phyloP scores from a whole-genome alignment of 805 yeast genomes.

The Aciculoconidium aculeatum region DNA sequence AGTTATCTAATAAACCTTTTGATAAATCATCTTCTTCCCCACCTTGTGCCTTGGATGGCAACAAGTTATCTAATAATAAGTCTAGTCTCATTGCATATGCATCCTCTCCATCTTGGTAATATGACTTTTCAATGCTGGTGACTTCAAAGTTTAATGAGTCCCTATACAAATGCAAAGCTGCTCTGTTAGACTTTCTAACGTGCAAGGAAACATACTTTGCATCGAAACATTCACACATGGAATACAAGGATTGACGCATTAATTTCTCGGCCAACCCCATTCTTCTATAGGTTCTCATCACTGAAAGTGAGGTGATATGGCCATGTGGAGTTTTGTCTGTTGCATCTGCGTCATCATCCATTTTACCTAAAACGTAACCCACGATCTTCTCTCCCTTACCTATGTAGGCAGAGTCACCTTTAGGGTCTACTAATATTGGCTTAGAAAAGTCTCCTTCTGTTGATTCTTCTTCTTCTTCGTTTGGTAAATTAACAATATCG shows the following conservation, averaged over 20 bases:
- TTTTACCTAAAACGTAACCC: conserved; percentile 94
- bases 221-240: conserved; percentile 73
- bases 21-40: conserved; percentile 50
- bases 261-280: conserved; percentile 91
- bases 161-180: conserved; percentile 87
- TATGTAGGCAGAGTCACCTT: conserved; percentile 62
- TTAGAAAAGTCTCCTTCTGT: conserved; percentile 15
- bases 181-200: conserved; percentile 88
- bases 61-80: conserved; percentile 52
- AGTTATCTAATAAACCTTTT: conserved; percentile 25
- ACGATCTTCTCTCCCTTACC: conserved; percentile 72
- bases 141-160: conserved; percentile 83
- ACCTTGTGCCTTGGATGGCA: conserved; percentile 52
- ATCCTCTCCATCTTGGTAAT: conserved; percentile 96
- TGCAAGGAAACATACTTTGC: conserved; percentile 86
- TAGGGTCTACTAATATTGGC: conserved; percentile 27
- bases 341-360: conserved; percentile 89
- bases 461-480: conserved; percentile 23
- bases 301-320: conserved; percentile 89
- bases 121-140: conserved; percentile 73
- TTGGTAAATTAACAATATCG: conserved; percentile 11
- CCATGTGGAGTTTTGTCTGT: conserved; percentile 78
- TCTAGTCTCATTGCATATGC: conserved; percentile 90
- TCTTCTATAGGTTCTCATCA: conserved; percentile 91
- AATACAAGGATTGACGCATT: conserved; percentile 79